These are phyloP conservation scores for Platanthera guangdongensis DNA, from an alignment of 106 monocot genomes.

Conservation along the genomic window DNA sequence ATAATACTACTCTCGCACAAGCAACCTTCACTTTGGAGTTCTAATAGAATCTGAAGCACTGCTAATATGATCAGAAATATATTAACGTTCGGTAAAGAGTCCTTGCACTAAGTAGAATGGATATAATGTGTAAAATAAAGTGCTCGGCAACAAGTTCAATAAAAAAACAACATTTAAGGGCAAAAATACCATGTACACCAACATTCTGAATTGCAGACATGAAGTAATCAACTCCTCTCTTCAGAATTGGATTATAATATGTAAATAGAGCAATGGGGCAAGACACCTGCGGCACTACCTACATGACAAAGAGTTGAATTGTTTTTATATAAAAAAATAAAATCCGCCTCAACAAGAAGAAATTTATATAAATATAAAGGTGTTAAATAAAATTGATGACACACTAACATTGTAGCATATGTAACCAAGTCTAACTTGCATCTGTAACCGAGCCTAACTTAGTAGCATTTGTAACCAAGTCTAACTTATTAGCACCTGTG, in stretches of 20 bases:
- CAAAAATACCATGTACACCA: constrained; percentile 67
- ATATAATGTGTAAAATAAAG: neutral
- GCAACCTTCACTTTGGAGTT: too few relatives aligned
- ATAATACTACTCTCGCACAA: too few relatives aligned
- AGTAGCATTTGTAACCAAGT: too few relatives aligned
- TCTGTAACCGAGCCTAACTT: too few relatives aligned
- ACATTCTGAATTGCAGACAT: constrained; percentile 65
- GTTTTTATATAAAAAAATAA: neutral
- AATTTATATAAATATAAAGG: neutral
- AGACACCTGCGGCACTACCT: constrained; percentile 83
- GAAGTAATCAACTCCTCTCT: constrained; percentile 70
- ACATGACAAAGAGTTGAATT: neutral
- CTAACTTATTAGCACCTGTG: neutral
- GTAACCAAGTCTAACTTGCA: too few relatives aligned
- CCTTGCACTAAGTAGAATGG: neutral
- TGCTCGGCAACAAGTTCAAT: neutral
- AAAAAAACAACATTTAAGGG: neutral
- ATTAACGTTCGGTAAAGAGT: neutral
- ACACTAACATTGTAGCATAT: neutral
- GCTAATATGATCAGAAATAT: neutral
- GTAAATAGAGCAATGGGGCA: constrained; percentile 83
- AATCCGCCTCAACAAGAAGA: neutral
- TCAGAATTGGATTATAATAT: constrained; percentile 96
- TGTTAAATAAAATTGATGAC: constrained; percentile 1
- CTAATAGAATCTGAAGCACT: too few relatives aligned